Evolutionary conservation across 2,329 filamentous ascomycete species (phyloP).

Genomic region (Stachybotrys echinatus): DNA sequence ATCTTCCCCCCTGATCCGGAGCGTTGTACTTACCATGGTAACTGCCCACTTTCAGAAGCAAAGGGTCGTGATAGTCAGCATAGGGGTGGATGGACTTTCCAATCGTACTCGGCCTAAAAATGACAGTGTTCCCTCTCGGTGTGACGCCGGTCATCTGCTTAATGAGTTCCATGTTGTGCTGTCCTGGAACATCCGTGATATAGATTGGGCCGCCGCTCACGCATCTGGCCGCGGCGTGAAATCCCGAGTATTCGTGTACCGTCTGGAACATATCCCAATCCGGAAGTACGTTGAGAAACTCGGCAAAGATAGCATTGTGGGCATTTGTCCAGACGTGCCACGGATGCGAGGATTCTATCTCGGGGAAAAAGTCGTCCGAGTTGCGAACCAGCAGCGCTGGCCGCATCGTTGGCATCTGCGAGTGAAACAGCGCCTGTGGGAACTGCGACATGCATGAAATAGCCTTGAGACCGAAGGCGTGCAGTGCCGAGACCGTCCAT

Average conservation of each 20-base stretch:
- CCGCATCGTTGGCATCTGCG: conserved; percentile 71
- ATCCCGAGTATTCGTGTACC: conserved; percentile 62
- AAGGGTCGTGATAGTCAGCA: conserved; percentile 65
- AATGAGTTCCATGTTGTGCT: conserved; percentile 73
- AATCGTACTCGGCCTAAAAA: conserved; percentile 71
- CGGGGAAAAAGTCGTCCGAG: conserved; percentile 88
- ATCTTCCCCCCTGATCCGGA: neutral
- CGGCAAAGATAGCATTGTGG: conserved; percentile 77
- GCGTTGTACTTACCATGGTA: conserved; percentile 60
- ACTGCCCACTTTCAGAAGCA: conserved; percentile 70
- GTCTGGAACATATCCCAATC: conserved; percentile 75
- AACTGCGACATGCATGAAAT: conserved; percentile 95
- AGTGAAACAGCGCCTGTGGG: conserved; percentile 81
- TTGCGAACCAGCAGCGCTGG: conserved; percentile 75
- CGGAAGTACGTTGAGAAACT: conserved; percentile 80
- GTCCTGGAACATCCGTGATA: conserved; percentile 83
- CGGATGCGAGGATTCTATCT: conserved; percentile 72
- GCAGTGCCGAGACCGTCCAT: conserved; percentile 73
- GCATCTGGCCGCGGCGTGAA: conserved; percentile 86
- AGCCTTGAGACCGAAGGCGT: conserved; percentile 69
- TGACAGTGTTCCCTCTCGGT: conserved; percentile 66
- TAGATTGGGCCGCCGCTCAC: conserved; percentile 90
- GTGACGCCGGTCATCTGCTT: conserved; percentile 75
- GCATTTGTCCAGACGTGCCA: conserved; percentile 97
- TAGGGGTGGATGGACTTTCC: conserved; percentile 73